Percentiles rank a stretch among this genome's conserved stretches.
Conservation (phyloP, 768 basidiomycete species). For the Tulasnella sp. region DNA sequence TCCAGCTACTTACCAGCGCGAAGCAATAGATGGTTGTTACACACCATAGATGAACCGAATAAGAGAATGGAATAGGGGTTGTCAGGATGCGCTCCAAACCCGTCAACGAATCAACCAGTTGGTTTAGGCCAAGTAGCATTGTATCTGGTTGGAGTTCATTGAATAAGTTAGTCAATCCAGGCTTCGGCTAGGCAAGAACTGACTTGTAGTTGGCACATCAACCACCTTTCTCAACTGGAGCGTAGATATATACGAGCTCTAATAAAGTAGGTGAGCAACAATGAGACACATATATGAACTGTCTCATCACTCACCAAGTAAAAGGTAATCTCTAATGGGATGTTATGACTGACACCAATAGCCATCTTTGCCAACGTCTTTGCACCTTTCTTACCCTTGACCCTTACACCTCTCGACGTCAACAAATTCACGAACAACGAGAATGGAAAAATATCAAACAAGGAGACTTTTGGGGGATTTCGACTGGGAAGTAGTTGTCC, state of each 20-base stretch:
- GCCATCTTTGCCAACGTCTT: conserved; percentile 38
- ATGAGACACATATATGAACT: background rate
- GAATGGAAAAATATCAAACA: conserved; percentile 59
- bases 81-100: conserved; percentile 61
- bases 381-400: conserved; percentile 53
- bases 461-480: conserved; percentile 44
- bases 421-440: conserved; percentile 41
- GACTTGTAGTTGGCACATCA: conserved; percentile 52
- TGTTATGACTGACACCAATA: conserved; percentile 41
- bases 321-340: conserved; percentile 56
- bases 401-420: conserved; percentile 34
- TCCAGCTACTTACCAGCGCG: conserved; percentile 34
- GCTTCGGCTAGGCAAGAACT: conserved; percentile 24
- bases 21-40: conserved; percentile 50
- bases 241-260: conserved; percentile 56
- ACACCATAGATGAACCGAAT: conserved; percentile 55
- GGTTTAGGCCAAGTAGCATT: conserved; percentile 36
- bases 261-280: background rate
- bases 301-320: conserved; percentile 26
- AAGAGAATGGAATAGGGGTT: conserved; percentile 68
- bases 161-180: too few relatives aligned
- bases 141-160: too few relatives aligned
- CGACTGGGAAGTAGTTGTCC: conserved; percentile 37
- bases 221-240: conserved; percentile 42
- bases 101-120: conserved; percentile 45